Conservation (phyloP, 2,329 filamentous ascomycete genomes). For the Fusarium sp. region DNA sequence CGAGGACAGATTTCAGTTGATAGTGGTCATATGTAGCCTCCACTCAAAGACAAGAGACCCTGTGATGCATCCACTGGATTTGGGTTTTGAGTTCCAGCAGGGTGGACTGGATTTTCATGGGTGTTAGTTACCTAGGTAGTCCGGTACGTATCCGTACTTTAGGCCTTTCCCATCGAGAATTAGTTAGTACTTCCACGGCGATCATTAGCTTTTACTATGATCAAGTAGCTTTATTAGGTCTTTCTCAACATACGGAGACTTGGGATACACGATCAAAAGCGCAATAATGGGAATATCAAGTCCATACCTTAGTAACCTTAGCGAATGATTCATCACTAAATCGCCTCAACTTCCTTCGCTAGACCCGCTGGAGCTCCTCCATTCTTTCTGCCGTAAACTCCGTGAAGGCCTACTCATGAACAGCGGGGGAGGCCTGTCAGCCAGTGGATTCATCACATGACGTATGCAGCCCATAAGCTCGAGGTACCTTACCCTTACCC, state of each 20-base stretch:
- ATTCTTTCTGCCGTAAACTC: not conserved
- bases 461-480: slow-evolving; percentile 25
- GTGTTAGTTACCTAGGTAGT: not conserved
- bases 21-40: slow-evolving; percentile 5
- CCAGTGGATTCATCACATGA: slow-evolving; percentile 42
- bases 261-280: not conserved
- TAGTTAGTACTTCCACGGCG: slow-evolving; percentile 3
- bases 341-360: not conserved
- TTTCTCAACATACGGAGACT: not conserved
- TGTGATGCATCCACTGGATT: slow-evolving; percentile 13
- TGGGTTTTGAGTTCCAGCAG: slow-evolving; percentile 12
- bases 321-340: not conserved
- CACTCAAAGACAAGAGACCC: not conserved
- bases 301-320: too few relatives aligned
- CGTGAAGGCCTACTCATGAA: slow-evolving; percentile 1
- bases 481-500: not conserved
- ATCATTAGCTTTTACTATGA: not conserved
- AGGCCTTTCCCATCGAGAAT: not conserved
- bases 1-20: slow-evolving; percentile 25
- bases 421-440: slow-evolving; percentile 22
- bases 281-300: not conserved
- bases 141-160: not conserved
- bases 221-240: not conserved
- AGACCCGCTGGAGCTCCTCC: slow-evolving; percentile 14
- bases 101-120: not conserved